phyloP scores from a whole-genome alignment of 1,284 basidiomycete species.

The Ustilago curta region DNA sequence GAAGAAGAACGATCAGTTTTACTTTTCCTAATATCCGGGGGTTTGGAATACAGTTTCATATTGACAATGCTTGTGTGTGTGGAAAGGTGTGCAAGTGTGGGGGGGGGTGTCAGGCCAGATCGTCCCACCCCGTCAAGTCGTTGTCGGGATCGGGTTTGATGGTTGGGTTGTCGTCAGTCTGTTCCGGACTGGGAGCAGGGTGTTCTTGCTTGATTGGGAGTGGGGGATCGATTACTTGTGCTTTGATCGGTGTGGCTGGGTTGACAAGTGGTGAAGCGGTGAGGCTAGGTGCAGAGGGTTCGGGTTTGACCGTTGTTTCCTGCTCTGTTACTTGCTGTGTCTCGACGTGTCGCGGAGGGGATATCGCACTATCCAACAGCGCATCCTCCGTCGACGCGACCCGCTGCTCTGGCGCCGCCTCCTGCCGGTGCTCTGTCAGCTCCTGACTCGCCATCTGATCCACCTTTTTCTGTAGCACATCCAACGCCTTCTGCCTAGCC shows the following conservation, averaged over 20 bases:
- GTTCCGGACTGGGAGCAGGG: too few relatives aligned
- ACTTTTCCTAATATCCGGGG: conserved; percentile 46
- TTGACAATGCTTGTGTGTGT: not conserved
- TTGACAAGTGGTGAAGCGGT: not conserved
- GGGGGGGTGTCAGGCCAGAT: conserved; percentile 18
- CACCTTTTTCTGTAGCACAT: conserved; percentile 35
- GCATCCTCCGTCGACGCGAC: not conserved
- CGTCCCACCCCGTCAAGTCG: conserved; percentile 47
- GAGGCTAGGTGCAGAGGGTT: not conserved
- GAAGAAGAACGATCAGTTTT: conserved; percentile 69
- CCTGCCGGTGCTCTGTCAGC: not conserved
- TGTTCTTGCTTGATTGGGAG: conserved; percentile 4
- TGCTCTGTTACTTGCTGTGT: not conserved
- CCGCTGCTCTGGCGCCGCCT: not conserved
- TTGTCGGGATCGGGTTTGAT: conserved; percentile 19
- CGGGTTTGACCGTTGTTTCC: not conserved
- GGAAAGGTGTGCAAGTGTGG: not conserved
- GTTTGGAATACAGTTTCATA: not conserved
- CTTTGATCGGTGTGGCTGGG: conserved; percentile 1
- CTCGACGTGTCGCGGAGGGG: not conserved
- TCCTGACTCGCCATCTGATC: conserved; percentile 1
- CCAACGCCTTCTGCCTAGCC: conserved; percentile 51
- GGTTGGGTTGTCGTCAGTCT: too few relatives aligned
- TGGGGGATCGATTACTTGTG: not conserved
- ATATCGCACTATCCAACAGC: not conserved